phyloP scores from a whole-genome alignment of 2,329 filamentous ascomycete species.

The Drechmeria coniospora region DNA sequence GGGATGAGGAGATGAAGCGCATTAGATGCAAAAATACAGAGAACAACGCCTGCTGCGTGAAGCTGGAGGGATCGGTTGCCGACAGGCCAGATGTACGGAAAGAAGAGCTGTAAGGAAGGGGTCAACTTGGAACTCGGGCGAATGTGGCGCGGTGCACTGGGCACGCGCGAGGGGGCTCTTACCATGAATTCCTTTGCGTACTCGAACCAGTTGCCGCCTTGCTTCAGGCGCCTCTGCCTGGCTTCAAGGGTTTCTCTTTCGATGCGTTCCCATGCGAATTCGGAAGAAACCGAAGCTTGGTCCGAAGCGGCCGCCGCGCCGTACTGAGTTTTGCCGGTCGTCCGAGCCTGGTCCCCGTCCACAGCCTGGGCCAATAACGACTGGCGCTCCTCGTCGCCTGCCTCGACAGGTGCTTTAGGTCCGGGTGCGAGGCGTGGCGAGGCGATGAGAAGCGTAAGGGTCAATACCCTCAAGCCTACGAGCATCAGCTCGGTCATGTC shows the following conservation, averaged over 20 bases:
- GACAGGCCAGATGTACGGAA: slow-evolving; percentile 67
- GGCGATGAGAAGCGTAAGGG: slow-evolving; percentile 16
- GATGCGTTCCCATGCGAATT: slow-evolving; percentile 38
- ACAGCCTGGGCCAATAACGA: slow-evolving; percentile 30
- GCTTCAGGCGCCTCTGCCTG: slow-evolving; percentile 53
- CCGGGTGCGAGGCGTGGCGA: slow-evolving; percentile 10
- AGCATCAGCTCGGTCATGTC: slow-evolving; percentile 11
- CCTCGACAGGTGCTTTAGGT: slow-evolving; percentile 10
- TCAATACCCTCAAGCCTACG: slow-evolving; percentile 6
- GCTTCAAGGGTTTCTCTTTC: slow-evolving; percentile 38
- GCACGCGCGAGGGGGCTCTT: slow-evolving; percentile 6
- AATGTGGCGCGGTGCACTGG: not conserved
- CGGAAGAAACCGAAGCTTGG: slow-evolving; percentile 22
- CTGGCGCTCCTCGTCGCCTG: slow-evolving; percentile 40
- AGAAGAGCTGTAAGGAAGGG: slow-evolving; percentile 44
- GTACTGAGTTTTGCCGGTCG: slow-evolving; percentile 18
- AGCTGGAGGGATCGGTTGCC: slow-evolving; percentile 51
- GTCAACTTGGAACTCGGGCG: not conserved
- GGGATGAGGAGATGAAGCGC: slow-evolving; percentile 63
- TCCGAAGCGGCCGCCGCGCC: slow-evolving; percentile 26
- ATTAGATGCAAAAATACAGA: slow-evolving; percentile 56
- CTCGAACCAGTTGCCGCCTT: slow-evolving; percentile 61
- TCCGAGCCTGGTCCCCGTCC: slow-evolving; percentile 6
- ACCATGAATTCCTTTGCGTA: slow-evolving; percentile 60
- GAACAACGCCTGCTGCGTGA: slow-evolving; percentile 47